phyloP scores from a whole-genome alignment of 495 filamentous ascomycete species.

The Parathielavia hyrcaniae region DNA sequence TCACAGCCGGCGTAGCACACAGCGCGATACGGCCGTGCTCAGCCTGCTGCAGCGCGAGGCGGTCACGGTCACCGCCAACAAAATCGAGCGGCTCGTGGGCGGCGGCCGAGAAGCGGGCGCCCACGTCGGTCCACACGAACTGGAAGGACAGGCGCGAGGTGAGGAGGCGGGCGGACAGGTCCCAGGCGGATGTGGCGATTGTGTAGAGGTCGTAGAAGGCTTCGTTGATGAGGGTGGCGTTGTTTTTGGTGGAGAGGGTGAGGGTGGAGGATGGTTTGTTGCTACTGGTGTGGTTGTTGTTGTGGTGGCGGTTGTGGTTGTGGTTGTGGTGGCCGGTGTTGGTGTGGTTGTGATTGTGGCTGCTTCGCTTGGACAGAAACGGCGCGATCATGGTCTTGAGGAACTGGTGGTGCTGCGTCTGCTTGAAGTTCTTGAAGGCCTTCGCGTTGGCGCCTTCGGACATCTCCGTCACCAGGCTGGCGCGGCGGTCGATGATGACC shows the following conservation, averaged over 20 bases:
- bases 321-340: too few species aligned
- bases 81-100: slow-evolving; percentile 19
- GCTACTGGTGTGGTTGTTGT: too few species aligned
- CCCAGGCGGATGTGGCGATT: slow-evolving; percentile 26
- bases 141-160: slow-evolving; percentile 28
- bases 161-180: slow-evolving; percentile 29
- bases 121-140: slow-evolving; percentile 30
- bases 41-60: slow-evolving; percentile 6
- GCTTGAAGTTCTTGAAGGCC: slow-evolving; percentile 20
- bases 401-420: slow-evolving; percentile 23
- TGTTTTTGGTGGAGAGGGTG: too few species aligned
- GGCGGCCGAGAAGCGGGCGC: slow-evolving; percentile 26
- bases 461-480: slow-evolving; percentile 20
- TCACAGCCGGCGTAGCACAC: slow-evolving; percentile 34
- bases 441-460: neutral
- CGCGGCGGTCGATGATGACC: slow-evolving; percentile 24
- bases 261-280: too few species aligned
- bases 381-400: slow-evolving; percentile 25
- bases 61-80: slow-evolving; percentile 2
- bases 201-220: slow-evolving; percentile 30
- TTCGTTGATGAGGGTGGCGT: slow-evolving; percentile 11
- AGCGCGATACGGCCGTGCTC: slow-evolving; percentile 30
- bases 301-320: too few species aligned
- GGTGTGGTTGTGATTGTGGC: too few species aligned
- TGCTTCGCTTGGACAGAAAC: slow-evolving; percentile 4